Conservation (phyloP, 345 rosid genomes). For the Boechera stricta region DNA sequence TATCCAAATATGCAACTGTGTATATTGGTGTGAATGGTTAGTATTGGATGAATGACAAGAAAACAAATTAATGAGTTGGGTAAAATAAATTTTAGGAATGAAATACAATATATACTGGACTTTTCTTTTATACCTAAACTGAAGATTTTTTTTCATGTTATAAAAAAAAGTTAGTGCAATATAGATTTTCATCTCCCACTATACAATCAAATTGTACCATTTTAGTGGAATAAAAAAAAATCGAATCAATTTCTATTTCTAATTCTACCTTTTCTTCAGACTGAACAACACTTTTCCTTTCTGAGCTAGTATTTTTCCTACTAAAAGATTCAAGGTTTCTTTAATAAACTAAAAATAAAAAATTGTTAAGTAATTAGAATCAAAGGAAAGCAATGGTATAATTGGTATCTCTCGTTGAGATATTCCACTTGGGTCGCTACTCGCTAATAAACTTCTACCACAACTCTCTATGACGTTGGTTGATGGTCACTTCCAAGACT, state of each 20-base stretch:
- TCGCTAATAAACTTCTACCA: slow-evolving; percentile 10
- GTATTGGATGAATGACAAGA: not conserved
- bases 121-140: not conserved
- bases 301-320: not conserved
- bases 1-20: not conserved
- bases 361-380: not conserved
- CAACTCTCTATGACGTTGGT: slow-evolving; percentile 14
- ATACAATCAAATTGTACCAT: not conserved
- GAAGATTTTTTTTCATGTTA: no score
- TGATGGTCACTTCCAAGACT: slow-evolving; percentile 12
- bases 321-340: not conserved
- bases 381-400: not conserved
- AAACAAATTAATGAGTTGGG: not conserved
- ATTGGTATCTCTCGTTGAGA: not conserved
- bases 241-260: no score
- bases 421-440: not conserved
- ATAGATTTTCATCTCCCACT: no score
- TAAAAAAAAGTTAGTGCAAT: no score
- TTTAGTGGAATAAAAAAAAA: not conserved
- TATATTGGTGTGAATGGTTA: not conserved
- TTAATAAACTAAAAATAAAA: no score
- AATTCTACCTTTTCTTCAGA: not conserved
- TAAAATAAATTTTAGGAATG: not conserved
- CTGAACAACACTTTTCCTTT: not conserved
- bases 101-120: not conserved